A percentile compares a stretch with the other conserved stretches of the same genome.
Evolutionary conservation across 805 yeast species (phyloP).

Genomic region (Brettanomyces sp.): DNA sequence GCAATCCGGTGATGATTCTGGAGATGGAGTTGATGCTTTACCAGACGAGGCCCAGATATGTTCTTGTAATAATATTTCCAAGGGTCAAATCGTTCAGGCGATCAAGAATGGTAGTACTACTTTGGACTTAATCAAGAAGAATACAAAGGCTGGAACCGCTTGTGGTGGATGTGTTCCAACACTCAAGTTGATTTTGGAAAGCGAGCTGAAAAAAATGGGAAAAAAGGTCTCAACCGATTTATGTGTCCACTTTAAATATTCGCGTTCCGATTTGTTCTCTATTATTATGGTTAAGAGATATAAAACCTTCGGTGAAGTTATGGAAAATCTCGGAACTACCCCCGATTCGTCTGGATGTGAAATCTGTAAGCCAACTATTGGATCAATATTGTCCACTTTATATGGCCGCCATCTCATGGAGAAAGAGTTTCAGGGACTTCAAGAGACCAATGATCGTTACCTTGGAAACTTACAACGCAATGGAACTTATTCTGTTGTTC

Average conservation of each 20-base stretch:
- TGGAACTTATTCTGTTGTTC: slow-evolving; percentile 30
- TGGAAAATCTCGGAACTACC: slow-evolving; percentile 19
- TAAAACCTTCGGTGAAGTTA: slow-evolving; percentile 22
- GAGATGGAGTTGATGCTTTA: slow-evolving; percentile 21
- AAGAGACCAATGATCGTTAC: slow-evolving; percentile 28
- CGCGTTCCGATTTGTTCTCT: slow-evolving; percentile 27
- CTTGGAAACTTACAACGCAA: slow-evolving; percentile 30
- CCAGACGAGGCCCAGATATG: slow-evolving; percentile 29
- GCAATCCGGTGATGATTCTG: slow-evolving; percentile 11
- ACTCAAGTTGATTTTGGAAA: slow-evolving; percentile 26
- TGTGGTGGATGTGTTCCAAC: slow-evolving; percentile 32
- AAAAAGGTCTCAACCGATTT: slow-evolving; percentile 23
- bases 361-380: slow-evolving; percentile 29
- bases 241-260: slow-evolving; percentile 26
- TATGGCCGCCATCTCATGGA: slow-evolving; percentile 24
- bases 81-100: slow-evolving; percentile 22
- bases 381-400: slow-evolving; percentile 26
- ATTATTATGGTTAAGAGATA: slow-evolving; percentile 25
- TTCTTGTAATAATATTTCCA: slow-evolving; percentile 28
- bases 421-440: slow-evolving; percentile 25
- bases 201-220: slow-evolving; percentile 28
- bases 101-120: slow-evolving; percentile 23
- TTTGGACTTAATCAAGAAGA: slow-evolving; percentile 24
- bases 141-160: slow-evolving; percentile 30
- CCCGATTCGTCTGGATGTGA: slow-evolving; percentile 28